phyloP scores from a whole-genome alignment of 805 yeast genomes.

The Zygosaccharomyces siamensis region DNA sequence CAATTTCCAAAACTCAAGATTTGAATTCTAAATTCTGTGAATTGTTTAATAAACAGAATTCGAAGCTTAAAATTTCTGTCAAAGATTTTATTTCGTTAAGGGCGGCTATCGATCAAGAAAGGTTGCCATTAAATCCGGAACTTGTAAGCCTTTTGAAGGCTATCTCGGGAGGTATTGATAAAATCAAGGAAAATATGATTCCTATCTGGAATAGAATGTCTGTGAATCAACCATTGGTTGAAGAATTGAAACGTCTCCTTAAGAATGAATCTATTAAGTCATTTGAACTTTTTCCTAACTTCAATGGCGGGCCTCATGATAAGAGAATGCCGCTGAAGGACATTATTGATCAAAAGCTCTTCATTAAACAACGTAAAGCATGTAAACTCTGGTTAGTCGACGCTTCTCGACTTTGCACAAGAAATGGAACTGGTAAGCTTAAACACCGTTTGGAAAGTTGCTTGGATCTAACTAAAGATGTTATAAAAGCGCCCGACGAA shows the following conservation, averaged over 20 bases:
- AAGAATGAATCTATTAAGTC: slow-evolving; percentile 7
- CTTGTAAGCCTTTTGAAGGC: slow-evolving; percentile 13
- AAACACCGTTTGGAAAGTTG: slow-evolving; percentile 13
- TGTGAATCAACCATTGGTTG: slow-evolving; percentile 13
- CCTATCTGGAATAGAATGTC: slow-evolving; percentile 14
- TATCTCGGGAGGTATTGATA: slow-evolving; percentile 12
- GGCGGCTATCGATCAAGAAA: slow-evolving; percentile 9
- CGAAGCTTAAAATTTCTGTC: slow-evolving; percentile 10
- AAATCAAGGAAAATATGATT: slow-evolving; percentile 13
- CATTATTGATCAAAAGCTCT: slow-evolving; percentile 23
- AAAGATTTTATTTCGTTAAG: slow-evolving; percentile 12
- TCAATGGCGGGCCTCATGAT: slow-evolving; percentile 32
- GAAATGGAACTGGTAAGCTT: slow-evolving; percentile 6
- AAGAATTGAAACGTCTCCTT: slow-evolving; percentile 5
- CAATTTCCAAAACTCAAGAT: slow-evolving; percentile 18
- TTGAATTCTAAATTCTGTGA: slow-evolving; percentile 11
- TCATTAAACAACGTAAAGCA: slow-evolving; percentile 10
- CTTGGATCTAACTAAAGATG: slow-evolving; percentile 25
- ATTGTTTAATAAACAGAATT: slow-evolving; percentile 14
- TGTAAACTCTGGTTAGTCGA: slow-evolving; percentile 15
- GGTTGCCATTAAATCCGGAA: slow-evolving; percentile 22
- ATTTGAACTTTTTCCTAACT: slow-evolving; percentile 12
- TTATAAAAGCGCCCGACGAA: slow-evolving; percentile 13
- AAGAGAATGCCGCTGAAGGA: slow-evolving; percentile 32
- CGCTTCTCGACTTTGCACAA: slow-evolving; percentile 7